Percentiles rank a stretch among this genome's conserved stretches.
phyloP scores from a whole-genome alignment of 352 stramenopile genomes.

The Globisporangium nunn region DNA sequence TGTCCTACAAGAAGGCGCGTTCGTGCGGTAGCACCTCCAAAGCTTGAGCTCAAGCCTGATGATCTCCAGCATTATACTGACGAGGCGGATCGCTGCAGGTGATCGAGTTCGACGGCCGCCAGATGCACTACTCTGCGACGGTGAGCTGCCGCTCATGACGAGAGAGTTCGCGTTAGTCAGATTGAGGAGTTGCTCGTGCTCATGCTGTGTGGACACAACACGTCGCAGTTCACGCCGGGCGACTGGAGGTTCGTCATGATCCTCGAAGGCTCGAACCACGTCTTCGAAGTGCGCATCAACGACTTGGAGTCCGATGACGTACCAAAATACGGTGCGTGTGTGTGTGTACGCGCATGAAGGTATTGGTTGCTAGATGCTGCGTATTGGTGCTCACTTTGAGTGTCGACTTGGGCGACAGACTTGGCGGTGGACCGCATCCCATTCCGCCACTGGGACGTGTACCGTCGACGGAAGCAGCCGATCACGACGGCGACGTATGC shows the following conservation, averaged over 20 bases:
- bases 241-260: conserved; percentile 80
- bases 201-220: not conserved
- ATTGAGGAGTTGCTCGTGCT: not conserved
- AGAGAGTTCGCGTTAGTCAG: not conserved
- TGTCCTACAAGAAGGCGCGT: conserved; percentile 80
- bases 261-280: conserved; percentile 61
- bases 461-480: conserved; percentile 55
- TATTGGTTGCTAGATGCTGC: not conserved
- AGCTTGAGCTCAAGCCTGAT: too few relatives aligned
- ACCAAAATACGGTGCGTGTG: conserved; percentile 72
- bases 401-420: conserved; percentile 22
- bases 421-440: conserved; percentile 73
- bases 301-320: conserved; percentile 64
- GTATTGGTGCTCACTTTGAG: not conserved
- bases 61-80: not conserved
- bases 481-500: conserved; percentile 31
- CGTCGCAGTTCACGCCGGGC: conserved; percentile 44
- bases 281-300: conserved; percentile 84
- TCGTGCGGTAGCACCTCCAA: too few relatives aligned
- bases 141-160: conserved; percentile 20
- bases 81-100: conserved; percentile 19
- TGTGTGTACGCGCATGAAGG: not conserved
- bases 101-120: conserved; percentile 69
- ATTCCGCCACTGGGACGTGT: conserved; percentile 80
- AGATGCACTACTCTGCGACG: conserved; percentile 78